phyloP scores from a whole-genome alignment of 106 monocot species.

The Ottelia alismoides region DNA sequence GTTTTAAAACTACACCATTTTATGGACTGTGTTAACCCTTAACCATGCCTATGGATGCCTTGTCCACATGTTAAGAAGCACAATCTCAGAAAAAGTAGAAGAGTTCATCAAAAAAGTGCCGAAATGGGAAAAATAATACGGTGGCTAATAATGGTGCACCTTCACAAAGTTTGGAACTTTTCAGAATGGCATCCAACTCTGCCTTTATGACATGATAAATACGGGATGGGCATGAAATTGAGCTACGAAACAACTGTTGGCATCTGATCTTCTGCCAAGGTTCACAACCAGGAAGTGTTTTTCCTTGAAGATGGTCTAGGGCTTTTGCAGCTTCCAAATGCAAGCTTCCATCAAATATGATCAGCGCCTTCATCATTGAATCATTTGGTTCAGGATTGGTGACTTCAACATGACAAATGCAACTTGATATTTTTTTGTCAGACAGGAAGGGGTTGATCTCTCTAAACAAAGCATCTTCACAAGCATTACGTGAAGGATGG shows the following conservation, averaged over 20 bases:
- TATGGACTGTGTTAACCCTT: too few relatives aligned
- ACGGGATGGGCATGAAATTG: constrained; percentile 42
- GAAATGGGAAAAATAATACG: too few relatives aligned
- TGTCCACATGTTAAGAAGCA: too few relatives aligned
- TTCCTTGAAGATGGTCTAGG: constrained; percentile 71
- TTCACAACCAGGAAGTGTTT: constrained; percentile 44
- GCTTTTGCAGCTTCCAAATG: constrained; percentile 92
- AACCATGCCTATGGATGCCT: too few relatives aligned
- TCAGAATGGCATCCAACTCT: constrained; percentile 31
- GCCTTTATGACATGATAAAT: constrained; percentile 54
- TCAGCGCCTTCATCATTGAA: constrained; percentile 40
- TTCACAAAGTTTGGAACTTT: constrained; percentile 29
- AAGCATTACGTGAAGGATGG: constrained; percentile 17
- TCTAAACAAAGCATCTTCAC: constrained; percentile 38
- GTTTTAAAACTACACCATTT: too few relatives aligned
- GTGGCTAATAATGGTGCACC: too few relatives aligned
- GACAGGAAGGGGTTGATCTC: constrained; percentile 71
- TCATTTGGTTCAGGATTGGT: constrained; percentile 44
- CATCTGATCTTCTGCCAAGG: constrained; percentile 89
- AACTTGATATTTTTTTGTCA: constrained; percentile 14
- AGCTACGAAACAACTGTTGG: constrained; percentile 60
- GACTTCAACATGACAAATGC: constrained; percentile 54
- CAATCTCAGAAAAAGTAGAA: too few relatives aligned
- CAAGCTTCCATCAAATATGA: constrained; percentile 72
- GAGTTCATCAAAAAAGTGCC: too few relatives aligned